Conservation (phyloP, 495 filamentous ascomycete genomes). For the Rostrohypoxylon terebratum region DNA sequence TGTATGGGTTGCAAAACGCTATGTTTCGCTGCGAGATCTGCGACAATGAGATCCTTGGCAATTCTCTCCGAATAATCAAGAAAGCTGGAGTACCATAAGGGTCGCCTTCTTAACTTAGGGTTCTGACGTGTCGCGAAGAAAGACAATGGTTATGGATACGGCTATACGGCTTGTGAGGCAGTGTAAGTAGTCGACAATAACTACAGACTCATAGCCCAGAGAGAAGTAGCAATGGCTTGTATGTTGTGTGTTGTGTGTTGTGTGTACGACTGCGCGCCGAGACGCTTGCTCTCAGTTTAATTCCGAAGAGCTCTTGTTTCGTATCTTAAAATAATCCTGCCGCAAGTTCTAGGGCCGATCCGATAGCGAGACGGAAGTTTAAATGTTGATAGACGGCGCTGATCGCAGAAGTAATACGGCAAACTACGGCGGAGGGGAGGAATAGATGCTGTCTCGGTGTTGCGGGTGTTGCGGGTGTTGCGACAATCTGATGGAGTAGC, state of each 20-base stretch:
- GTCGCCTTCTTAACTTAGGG: constrained; percentile 18
- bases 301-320: constrained; percentile 30
- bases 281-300: constrained; percentile 6
- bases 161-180: constrained; percentile 37
- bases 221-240: constrained; percentile 18
- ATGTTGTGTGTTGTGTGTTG: too few species aligned
- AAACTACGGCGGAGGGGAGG: background rate
- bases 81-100: constrained; percentile 24
- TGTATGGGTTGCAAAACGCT: constrained; percentile 25
- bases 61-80: constrained; percentile 22
- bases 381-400: constrained; percentile 8
- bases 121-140: constrained; percentile 43
- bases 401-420: constrained; percentile 21
- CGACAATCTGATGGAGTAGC: background rate
- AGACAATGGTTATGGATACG: background rate
- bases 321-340: constrained; percentile 45
- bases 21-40: constrained; percentile 42
- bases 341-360: constrained; percentile 16
- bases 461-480: constrained; percentile 20
- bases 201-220: constrained; percentile 21
- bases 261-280: constrained; percentile 15
- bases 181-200: constrained; percentile 33
- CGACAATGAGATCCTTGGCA: constrained; percentile 43
- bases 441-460: constrained; percentile 13
- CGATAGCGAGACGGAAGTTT: constrained; percentile 9